These are phyloP conservation scores for Chenopodium album DNA, from an alignment of 148 eudicot species.

Conservation along the genomic window DNA sequence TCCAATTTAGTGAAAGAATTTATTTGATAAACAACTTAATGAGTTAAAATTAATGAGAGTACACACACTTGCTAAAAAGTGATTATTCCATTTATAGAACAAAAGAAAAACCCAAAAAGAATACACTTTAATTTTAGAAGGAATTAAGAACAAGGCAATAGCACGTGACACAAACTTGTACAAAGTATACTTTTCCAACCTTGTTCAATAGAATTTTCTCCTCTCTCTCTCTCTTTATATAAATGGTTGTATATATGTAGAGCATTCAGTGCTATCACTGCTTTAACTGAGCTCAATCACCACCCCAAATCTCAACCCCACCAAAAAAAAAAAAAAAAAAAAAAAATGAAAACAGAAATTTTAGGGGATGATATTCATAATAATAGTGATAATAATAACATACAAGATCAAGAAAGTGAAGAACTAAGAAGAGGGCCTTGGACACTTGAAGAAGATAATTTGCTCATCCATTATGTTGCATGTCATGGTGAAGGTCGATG, in stretches of 20 bases:
- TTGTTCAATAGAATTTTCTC: not conserved
- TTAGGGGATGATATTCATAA: not conserved
- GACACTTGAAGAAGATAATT: constrained; percentile 83
- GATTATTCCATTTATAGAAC: not conserved
- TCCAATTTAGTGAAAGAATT: not conserved
- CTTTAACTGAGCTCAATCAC: constrained; percentile 6
- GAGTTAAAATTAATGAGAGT: not conserved
- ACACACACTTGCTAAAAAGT: not conserved
- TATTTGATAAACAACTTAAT: no score
- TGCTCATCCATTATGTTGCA: constrained; percentile 56
- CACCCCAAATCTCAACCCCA: not conserved
- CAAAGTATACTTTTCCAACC: not conserved
- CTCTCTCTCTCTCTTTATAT: constrained; percentile 3
- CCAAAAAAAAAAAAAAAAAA: not conserved
- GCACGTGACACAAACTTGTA: constrained; percentile 13
- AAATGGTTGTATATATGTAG: constrained; percentile 2
- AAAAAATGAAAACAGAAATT: constrained; percentile 29
- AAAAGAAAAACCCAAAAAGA: not conserved
- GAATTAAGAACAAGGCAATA: not conserved
- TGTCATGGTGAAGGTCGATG: constrained; percentile 81
- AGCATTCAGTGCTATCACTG: not conserved
- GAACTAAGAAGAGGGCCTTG: constrained; percentile 90
- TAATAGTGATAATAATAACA: not conserved
- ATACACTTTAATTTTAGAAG: not conserved
- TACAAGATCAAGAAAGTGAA: constrained; percentile 30